Evolutionary conservation across 441 rosid genomes (phyloP), one percentile per base, ranked within the genome.

Genomic region (Sinapis alba): DNA sequence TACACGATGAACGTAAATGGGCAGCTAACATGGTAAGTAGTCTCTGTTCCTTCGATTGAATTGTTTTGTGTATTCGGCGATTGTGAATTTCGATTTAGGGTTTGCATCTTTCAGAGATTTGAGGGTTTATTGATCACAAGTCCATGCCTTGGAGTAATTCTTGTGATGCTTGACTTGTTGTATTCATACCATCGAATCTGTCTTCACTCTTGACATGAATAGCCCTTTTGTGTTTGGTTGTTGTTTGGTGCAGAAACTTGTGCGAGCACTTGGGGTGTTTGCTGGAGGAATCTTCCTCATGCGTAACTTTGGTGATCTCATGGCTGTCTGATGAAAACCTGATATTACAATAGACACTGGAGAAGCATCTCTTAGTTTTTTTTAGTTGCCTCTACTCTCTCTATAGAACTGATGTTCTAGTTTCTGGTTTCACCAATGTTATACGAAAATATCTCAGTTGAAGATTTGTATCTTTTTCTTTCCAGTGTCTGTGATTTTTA

Each of bases 271-370:
- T 50, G 96, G 93, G 11, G 8, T 91, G 34, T 94, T 94, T 79
- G 92, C 81, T 0, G 96, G 95, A 72, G 90, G 93, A 19, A 82
- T 91, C 72, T 79, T 90, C 53, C 78, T 94, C 18, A 90, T 94
- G 97, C 86, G 92, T 73, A 88, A 76, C 72, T 94, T 72, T 68
- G 98, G 97, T 57, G 94, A 94, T 72, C 90, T 86, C 62, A 90
- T 91, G 96, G 89, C 87, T 12, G 73, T 91, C 71, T 90, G 79
- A 85, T 68, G 65, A 50, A 54, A 53, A 13, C 61, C 6, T 75
- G 34, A 68, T 38, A 51, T 27, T 5, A 57, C 43, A 23, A 38
- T 56, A 47, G 58, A 60, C 2, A 28, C 32, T 28, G 32, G 36
- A 8, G 10, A 10, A 32, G 36, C 62, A 57, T 36, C 10, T n/a